These are phyloP conservation scores for Saccharomyces hybrid DNA, from an alignment of 1,139 yeast species.

Conservation along the genomic window DNA sequence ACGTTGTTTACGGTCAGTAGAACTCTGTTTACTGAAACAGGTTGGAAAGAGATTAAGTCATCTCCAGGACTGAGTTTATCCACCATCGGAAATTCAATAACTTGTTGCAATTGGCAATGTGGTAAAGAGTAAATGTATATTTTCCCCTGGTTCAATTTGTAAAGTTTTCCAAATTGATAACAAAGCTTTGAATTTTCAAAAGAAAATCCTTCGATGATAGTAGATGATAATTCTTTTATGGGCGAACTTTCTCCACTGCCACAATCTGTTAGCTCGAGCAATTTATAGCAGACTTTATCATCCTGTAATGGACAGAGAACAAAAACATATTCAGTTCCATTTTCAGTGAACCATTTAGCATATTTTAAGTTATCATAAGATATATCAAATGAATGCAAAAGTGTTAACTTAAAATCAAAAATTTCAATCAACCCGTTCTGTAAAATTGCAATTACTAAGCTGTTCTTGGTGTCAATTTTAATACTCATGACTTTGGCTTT, in stretches of 20 bases:
- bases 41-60: slow-evolving; percentile 25
- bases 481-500: slow-evolving; percentile 31
- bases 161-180: slow-evolving; percentile 25
- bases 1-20: slow-evolving; percentile 33
- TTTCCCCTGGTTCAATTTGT: slow-evolving; percentile 17
- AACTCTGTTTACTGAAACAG: slow-evolving; percentile 34
- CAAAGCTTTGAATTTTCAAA: slow-evolving; percentile 18
- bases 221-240: slow-evolving; percentile 23
- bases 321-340: slow-evolving; percentile 15
- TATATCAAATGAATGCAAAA: slow-evolving; percentile 18
- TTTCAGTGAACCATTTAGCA: slow-evolving; percentile 20
- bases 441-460: slow-evolving; percentile 37
- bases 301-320: slow-evolving; percentile 20
- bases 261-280: slow-evolving; percentile 16
- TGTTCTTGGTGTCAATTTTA: slow-evolving; percentile 22
- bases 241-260: slow-evolving; percentile 7
- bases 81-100: slow-evolving; percentile 22
- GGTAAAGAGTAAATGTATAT: slow-evolving; percentile 26
- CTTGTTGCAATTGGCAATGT: slow-evolving; percentile 27
- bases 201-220: slow-evolving; percentile 21
- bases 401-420: slow-evolving; percentile 27
- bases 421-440: slow-evolving; percentile 40
- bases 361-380: slow-evolving; percentile 20
- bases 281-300: slow-evolving; percentile 21
- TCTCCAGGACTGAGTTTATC: slow-evolving; percentile 8